phyloP scores from a whole-genome alignment of 1,284 basidiomycete species.

The Ganoderma leucocontextum region DNA sequence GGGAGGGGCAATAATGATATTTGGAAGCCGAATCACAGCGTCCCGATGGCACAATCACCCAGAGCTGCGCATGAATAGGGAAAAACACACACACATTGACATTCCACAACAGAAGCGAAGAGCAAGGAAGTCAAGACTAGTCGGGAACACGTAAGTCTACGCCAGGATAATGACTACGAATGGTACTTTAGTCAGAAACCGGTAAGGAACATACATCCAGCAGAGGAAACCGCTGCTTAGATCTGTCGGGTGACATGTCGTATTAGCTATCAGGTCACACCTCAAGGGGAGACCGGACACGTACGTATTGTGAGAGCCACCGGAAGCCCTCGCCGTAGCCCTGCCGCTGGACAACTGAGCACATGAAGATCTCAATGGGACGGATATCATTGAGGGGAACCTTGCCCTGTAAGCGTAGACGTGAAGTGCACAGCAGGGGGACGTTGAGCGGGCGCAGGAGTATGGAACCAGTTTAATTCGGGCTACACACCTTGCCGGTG shows the following conservation, averaged over 20 bases:
- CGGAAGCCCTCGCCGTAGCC: slow-evolving; percentile 99
- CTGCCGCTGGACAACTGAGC: slow-evolving; percentile 98
- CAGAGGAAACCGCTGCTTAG: slow-evolving; percentile 31
- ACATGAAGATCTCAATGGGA: slow-evolving; percentile 99
- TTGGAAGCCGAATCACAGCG: neutral
- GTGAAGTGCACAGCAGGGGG: neutral
- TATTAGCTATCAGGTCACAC: neutral
- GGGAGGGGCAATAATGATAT: slow-evolving; percentile 3
- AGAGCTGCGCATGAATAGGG: neutral
- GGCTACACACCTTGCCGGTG: slow-evolving; percentile 88
- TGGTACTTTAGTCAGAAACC: slow-evolving; percentile 24
- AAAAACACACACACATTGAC: slow-evolving; percentile 24
- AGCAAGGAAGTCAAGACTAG: slow-evolving; percentile 30
- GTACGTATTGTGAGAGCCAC: slow-evolving; percentile 97
- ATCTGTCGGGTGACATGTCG: slow-evolving; percentile 37
- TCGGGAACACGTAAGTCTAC: slow-evolving; percentile 31
- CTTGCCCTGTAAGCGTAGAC: slow-evolving; percentile 75
- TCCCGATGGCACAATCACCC: neutral
- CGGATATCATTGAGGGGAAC: slow-evolving; percentile 96
- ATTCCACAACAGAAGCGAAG: slow-evolving; percentile 37
- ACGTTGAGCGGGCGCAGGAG: neutral
- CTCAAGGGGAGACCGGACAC: slow-evolving; percentile 31
- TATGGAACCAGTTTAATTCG: neutral
- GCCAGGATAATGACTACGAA: slow-evolving; percentile 23
- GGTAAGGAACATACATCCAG: slow-evolving; percentile 1